Conservation (phyloP, 179 eudicot species). For the Beta lomatogona region DNA sequence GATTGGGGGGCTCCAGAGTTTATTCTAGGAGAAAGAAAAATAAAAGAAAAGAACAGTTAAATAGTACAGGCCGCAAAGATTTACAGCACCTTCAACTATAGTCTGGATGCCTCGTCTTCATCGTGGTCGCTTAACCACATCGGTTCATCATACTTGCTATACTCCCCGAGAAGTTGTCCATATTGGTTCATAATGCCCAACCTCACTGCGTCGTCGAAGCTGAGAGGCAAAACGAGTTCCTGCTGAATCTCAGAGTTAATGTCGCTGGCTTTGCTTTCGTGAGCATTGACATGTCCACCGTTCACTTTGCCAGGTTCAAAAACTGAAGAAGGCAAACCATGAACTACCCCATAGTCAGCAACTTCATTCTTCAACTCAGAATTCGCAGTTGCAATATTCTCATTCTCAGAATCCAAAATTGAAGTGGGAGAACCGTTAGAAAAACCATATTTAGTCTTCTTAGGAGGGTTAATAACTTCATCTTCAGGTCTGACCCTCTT, state of each 20-base stretch:
- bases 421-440: constrained; percentile 31
- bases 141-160: constrained; percentile 30
- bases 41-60: background rate
- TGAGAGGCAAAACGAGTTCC: background rate
- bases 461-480: constrained; percentile 2
- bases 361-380: background rate
- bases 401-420: constrained; percentile 20
- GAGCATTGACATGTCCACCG: background rate
- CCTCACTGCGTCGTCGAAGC: constrained; percentile 31
- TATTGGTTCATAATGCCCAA: constrained; percentile 33
- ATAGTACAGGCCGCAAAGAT: background rate
- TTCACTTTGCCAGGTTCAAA: constrained; percentile 8
- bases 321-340: constrained; percentile 17
- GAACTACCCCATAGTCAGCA: background rate
- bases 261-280: constrained; percentile 16
- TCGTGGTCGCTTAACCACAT: constrained; percentile 20
- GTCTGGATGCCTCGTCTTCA: constrained; percentile 8
- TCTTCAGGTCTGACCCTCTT: constrained; percentile 1
- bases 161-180: constrained; percentile 32
- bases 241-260: background rate
- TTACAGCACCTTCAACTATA: background rate
- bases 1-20: constrained; percentile 16
- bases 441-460: too few relatives aligned
- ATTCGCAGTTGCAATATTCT: background rate
- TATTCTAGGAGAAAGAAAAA: background rate